These are phyloP conservation scores for Pythium sukuiense DNA, from an alignment of 352 stramenopile species.

Conservation along the genomic window DNA sequence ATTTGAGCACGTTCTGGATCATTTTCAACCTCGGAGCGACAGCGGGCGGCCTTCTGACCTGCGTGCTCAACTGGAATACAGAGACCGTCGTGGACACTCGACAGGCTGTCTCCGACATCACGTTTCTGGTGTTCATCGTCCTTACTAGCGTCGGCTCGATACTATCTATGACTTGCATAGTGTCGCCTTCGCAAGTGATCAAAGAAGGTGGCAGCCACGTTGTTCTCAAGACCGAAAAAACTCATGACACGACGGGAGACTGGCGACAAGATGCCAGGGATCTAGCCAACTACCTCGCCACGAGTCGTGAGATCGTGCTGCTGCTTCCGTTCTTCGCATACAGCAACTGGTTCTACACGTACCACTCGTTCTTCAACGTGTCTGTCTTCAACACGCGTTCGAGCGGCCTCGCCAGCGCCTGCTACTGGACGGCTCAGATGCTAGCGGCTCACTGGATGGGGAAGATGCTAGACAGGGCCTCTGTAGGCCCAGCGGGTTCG, in stretches of 20 bases:
- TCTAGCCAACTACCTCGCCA: constrained; percentile 12
- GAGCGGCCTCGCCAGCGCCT: constrained; percentile 35
- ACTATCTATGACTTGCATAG: constrained; percentile 43
- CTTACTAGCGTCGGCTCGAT: constrained; percentile 51
- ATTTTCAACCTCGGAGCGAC: constrained; percentile 80
- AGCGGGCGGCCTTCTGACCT: constrained; percentile 60
- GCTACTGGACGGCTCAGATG: constrained; percentile 54
- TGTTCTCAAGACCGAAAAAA: not conserved
- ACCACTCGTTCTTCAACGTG: constrained; percentile 58
- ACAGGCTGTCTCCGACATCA: constrained; percentile 29
- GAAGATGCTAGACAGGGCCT: constrained; percentile 25
- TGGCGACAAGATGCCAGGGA: constrained; percentile 9
- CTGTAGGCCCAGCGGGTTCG: not conserved
- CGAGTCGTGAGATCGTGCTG: constrained; percentile 20
- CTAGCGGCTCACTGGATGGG: constrained; percentile 33
- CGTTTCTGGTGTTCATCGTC: constrained; percentile 61
- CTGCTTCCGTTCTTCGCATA: constrained; percentile 56
- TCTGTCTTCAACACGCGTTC: constrained; percentile 44
- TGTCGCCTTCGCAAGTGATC: constrained; percentile 30
- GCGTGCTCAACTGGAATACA: constrained; percentile 41
- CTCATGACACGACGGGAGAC: not conserved
- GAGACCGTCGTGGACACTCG: constrained; percentile 8
- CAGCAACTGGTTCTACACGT: constrained; percentile 73
- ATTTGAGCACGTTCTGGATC: constrained; percentile 75
- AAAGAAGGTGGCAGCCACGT: constrained; percentile 30